These are phyloP conservation scores for Backusella liffmaniae DNA, from an alignment of 192 early-diverging fungal genomes.

Conservation along the genomic window DNA sequence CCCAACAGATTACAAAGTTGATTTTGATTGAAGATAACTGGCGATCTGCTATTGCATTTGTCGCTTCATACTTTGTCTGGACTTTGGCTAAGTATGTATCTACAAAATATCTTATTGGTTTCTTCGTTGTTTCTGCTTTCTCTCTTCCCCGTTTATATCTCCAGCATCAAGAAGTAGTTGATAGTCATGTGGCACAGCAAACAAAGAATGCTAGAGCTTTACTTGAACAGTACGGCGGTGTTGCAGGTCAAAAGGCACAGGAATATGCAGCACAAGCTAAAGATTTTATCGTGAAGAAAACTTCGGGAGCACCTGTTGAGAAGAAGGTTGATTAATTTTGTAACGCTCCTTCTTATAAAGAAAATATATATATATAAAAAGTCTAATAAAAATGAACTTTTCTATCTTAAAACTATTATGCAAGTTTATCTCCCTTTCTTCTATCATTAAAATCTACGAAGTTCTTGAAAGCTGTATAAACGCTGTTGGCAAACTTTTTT, in stretches of 20 bases:
- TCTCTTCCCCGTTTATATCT: slow-evolving; percentile 32
- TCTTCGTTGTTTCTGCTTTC: slow-evolving; percentile 21
- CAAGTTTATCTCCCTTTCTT: not conserved
- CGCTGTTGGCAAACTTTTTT: not conserved
- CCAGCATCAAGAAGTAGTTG: slow-evolving; percentile 30
- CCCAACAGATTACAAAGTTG: slow-evolving; percentile 26
- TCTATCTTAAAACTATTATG: not conserved
- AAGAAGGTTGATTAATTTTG: slow-evolving; percentile 12
- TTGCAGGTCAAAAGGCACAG: slow-evolving; percentile 26
- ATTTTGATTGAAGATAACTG: slow-evolving; percentile 36
- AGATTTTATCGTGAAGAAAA: slow-evolving; percentile 16
- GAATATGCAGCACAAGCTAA: slow-evolving; percentile 26
- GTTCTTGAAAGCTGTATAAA: not conserved
- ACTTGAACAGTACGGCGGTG: slow-evolving; percentile 27
- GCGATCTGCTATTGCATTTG: slow-evolving; percentile 16
- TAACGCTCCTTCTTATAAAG: not conserved
- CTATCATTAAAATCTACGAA: not conserved
- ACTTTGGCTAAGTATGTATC: slow-evolving; percentile 31
- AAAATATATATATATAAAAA: not conserved
- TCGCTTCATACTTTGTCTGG: slow-evolving; percentile 28
- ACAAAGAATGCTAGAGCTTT: slow-evolving; percentile 23
- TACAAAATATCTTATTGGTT: slow-evolving; percentile 33
- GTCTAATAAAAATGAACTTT: not conserved
- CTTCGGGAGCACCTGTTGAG: not conserved
- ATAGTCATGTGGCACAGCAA: slow-evolving; percentile 24